These are phyloP conservation scores for Fusarium paranaense DNA, from an alignment of 2,329 filamentous ascomycete genomes.

Conservation along the genomic window DNA sequence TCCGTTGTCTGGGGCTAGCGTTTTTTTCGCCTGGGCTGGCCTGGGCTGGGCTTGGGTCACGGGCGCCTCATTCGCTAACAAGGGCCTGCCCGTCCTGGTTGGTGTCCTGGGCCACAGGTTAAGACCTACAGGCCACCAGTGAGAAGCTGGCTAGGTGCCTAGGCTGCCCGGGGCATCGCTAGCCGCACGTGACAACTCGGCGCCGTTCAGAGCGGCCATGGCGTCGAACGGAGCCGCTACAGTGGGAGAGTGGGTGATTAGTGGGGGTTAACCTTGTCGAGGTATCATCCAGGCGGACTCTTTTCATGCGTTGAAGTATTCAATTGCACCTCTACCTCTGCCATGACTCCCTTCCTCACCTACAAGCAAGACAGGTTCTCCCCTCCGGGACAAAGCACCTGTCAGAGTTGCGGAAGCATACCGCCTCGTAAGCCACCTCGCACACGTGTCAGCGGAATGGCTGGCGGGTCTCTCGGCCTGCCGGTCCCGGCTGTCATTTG, in stretches of 20 bases:
- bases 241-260: conserved; percentile 9
- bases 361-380: neutral
- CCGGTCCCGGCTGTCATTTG: conserved; percentile 6
- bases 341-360: conserved; percentile 22
- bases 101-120: conserved; percentile 14
- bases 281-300: neutral
- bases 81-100: neutral
- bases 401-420: neutral
- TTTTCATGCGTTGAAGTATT: conserved; percentile 4
- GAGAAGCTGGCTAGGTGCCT: conserved; percentile 1
- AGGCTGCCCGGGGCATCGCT: neutral
- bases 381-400: neutral
- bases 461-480: conserved; percentile 5
- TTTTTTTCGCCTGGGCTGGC: conserved; percentile 29
- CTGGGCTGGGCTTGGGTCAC: conserved; percentile 17
- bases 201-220: conserved; percentile 13
- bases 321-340: conserved; percentile 15
- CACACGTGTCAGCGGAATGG: conserved; percentile 23
- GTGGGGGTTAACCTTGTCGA: neutral
- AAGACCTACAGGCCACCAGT: conserved; percentile 22
- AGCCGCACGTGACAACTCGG: conserved; percentile 21
- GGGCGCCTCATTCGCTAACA: conserved; percentile 34
- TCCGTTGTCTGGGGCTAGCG: conserved; percentile 32
- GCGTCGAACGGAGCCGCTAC: conserved; percentile 5
- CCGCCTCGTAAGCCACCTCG: neutral